These are phyloP conservation scores for Nothophaeocryptopus gaeumannii DNA, from an alignment of 2,329 filamentous ascomycete species.

Conservation along the genomic window DNA sequence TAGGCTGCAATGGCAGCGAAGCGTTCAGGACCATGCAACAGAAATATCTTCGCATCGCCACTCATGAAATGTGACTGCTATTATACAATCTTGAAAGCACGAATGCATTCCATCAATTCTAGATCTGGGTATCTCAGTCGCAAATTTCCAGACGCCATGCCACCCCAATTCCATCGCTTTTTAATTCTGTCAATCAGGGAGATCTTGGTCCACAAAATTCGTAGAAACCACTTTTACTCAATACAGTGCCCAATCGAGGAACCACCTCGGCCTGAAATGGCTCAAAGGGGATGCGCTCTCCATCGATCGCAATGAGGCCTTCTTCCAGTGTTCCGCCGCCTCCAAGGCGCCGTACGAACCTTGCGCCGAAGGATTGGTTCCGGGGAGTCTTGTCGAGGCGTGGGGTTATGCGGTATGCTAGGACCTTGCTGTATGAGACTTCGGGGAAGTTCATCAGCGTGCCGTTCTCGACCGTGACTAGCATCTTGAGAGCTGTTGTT, in stretches of 20 bases:
- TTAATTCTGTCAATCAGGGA: constrained; percentile 14
- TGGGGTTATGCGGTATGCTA: constrained; percentile 82
- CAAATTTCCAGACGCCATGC: too few species aligned
- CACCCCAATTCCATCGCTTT: too few species aligned
- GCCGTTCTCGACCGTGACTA: constrained; percentile 69
- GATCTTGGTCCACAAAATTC: constrained; percentile 52
- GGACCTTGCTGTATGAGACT: constrained; percentile 78
- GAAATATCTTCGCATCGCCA: too few species aligned
- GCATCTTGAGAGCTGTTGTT: constrained; percentile 63
- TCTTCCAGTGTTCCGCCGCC: constrained; percentile 53
- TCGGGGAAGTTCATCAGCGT: constrained; percentile 76
- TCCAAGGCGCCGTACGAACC: constrained; percentile 29
- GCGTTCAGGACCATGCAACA: too few species aligned
- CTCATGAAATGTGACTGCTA: too few species aligned
- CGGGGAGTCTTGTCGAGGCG: constrained; percentile 15
- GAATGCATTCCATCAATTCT: too few species aligned
- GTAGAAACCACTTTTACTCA: constrained; percentile 72
- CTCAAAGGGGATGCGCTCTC: constrained; percentile 80
- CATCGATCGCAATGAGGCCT: constrained; percentile 92
- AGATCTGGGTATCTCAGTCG: too few species aligned
- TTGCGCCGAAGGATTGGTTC: constrained; percentile 20
- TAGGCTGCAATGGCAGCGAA: too few species aligned
- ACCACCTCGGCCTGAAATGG: constrained; percentile 92
- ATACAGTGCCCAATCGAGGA: constrained; percentile 74
- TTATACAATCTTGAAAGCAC: too few species aligned